These are phyloP conservation scores for Termitomyces sp. DNA, from an alignment of 768 basidiomycete genomes.

Conservation along the genomic window DNA sequence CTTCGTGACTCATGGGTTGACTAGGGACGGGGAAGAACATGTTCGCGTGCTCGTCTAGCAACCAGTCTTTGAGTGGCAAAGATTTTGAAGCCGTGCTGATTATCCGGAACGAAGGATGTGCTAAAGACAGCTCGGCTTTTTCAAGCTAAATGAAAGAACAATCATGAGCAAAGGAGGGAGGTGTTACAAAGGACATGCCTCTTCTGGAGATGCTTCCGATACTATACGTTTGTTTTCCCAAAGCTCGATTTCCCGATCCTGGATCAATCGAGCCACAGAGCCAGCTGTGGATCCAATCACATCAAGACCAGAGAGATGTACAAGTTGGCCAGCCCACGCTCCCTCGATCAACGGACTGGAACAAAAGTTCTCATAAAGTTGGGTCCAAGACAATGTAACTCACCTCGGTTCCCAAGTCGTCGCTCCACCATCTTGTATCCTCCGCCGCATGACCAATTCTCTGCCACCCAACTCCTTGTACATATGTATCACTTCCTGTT, in stretches of 20 bases:
- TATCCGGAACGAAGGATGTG: conserved; percentile 55
- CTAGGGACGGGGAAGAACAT: conserved; percentile 63
- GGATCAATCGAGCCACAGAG: conserved; percentile 49
- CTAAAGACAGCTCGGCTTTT: conserved; percentile 37
- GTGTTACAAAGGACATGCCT: conserved; percentile 24
- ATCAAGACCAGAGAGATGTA: conserved; percentile 57
- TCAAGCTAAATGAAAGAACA: conserved; percentile 14
- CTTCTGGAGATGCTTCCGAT: conserved; percentile 35
- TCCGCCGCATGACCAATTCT: conserved; percentile 58
- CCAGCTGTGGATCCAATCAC: conserved; percentile 64
- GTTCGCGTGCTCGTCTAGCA: conserved; percentile 59
- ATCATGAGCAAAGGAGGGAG: not conserved
- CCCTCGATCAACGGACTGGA: conserved; percentile 39
- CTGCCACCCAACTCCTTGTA: conserved; percentile 67
- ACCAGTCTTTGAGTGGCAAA: conserved; percentile 62
- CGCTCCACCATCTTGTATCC: conserved; percentile 50
- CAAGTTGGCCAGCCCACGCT: conserved; percentile 48
- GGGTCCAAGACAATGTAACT: not conserved
- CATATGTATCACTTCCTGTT: conserved; percentile 52
- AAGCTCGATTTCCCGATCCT: conserved; percentile 58
- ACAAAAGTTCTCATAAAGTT: not conserved
- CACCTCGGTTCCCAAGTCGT: conserved; percentile 60
- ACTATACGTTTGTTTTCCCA: conserved; percentile 63
- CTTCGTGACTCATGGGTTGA: conserved; percentile 49
- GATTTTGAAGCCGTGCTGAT: conserved; percentile 61